Base-by-base conservation (phyloP, 164 flowering plant species). In the Brasenia schreberi region DNA sequence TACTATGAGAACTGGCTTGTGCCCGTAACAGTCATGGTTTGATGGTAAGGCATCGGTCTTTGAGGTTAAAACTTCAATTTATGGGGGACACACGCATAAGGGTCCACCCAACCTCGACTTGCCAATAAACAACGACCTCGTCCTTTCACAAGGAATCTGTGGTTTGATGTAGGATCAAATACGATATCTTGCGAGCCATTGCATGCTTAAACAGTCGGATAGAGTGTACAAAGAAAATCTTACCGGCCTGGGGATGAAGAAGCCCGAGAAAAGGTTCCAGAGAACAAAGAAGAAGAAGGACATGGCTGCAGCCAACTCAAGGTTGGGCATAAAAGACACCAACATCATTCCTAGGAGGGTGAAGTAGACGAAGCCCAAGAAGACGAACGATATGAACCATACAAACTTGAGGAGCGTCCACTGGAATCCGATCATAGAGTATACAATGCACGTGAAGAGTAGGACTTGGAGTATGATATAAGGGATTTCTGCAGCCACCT, bases 301-400 rank as follows among this genome's bases (percentile, higher is more conserved):
- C 60, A 86, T 76, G 42, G 86, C 79, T 7, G 96, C 75, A 52
- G 95, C 92, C 61, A 89, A 77, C 73, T 86, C 88, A 66, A 77
- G 89, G 73, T 84, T 89, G 61, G 96, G 97, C 18, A 96, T 86
- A 73, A 89, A 67, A 67, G 96, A 78, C 19, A 89, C 89, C 3
- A 86, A 76, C 91, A 89, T 83, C 98, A 92, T 89, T 44, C 96
- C 98, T 7, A 85, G 89, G 75, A 86, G 85, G 42, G 96, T 85
- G 82, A 85, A 88, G 84, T 88, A 87, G 27, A 88, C 78, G 77
- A 89, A 85, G 65, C 86, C 76, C 72, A 92, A 84, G 81, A 82
- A 84, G 68, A 67, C 72, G 68, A 89, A 69, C 68, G 82, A 88
- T 80, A 73, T 85, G 83, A 87, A 89, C 98, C 98, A 89, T 61